Conservation (phyloP, 2,329 filamentous ascomycete species). For the Didymella sp. region DNA sequence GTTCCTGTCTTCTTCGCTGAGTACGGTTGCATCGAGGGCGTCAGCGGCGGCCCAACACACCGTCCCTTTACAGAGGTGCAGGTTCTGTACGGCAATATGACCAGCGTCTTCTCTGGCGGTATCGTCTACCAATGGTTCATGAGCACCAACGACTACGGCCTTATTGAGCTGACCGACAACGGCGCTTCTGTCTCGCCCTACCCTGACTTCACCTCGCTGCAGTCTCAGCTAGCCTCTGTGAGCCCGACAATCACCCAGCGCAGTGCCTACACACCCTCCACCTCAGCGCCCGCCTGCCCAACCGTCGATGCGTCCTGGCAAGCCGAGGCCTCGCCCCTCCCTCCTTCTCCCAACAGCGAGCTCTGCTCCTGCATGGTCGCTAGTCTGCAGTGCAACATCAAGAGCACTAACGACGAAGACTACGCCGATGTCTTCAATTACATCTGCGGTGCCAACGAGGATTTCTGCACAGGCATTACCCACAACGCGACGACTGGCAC, state of each 20-base stretch:
- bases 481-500: slow-evolving; percentile 71
- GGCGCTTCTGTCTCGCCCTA: slow-evolving; percentile 66
- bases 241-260: slow-evolving; percentile 70
- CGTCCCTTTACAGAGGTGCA: slow-evolving; percentile 85
- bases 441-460: slow-evolving; percentile 67
- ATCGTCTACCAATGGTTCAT: slow-evolving; percentile 99
- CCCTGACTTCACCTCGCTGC: slow-evolving; percentile 76
- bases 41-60: slow-evolving; percentile 54
- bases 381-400: slow-evolving; percentile 73
- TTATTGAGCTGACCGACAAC: slow-evolving; percentile 68
- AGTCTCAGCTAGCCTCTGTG: slow-evolving; percentile 70
- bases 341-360: slow-evolving; percentile 77
- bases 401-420: slow-evolving; percentile 63
- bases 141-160: slow-evolving; percentile 87
- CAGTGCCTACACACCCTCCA: slow-evolving; percentile 72
- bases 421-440: slow-evolving; percentile 74
- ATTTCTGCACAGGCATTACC: slow-evolving; percentile 70
- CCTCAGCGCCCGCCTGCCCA: slow-evolving; percentile 76
- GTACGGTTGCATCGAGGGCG: slow-evolving; percentile 83
- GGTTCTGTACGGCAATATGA: slow-evolving; percentile 87
- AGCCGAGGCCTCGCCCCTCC: slow-evolving; percentile 71
- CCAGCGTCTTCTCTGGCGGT: slow-evolving; percentile 85
- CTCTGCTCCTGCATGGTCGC: slow-evolving; percentile 87
- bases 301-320: slow-evolving; percentile 69
- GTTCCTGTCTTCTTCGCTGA: slow-evolving; percentile 98